phyloP scores from a whole-genome alignment of 768 basidiomycete species.

The Mycena belliarum region DNA sequence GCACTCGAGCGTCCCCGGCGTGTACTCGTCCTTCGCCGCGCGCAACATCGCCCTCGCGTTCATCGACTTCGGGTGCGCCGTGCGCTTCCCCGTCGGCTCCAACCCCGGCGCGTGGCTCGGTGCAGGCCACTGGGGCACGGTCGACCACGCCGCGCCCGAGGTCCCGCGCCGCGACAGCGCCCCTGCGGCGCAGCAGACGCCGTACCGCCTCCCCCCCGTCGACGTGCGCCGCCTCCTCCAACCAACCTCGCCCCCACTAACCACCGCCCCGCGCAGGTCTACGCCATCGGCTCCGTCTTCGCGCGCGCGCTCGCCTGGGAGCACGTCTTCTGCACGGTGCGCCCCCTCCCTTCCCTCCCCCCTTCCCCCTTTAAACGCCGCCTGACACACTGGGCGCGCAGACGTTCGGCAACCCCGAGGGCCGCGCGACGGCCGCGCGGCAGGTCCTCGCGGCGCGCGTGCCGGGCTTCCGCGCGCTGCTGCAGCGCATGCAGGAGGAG shows the following conservation, averaged over 20 bases:
- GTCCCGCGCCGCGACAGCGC: constrained; percentile 8
- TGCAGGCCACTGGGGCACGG: constrained; percentile 16
- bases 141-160: constrained; percentile 19
- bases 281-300: constrained; percentile 19
- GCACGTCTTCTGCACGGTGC: constrained; percentile 17
- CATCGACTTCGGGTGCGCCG: constrained; percentile 19
- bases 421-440: constrained; percentile 15
- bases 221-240: constrained; percentile 7
- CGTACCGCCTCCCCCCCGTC: constrained; percentile 16
- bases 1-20: constrained; percentile 11
- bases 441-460: constrained; percentile 9
- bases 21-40: constrained; percentile 14
- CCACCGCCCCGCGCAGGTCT: background rate
- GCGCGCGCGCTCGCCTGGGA: constrained; percentile 19
- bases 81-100: constrained; percentile 9
- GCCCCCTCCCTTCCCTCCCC: too few relatives aligned
- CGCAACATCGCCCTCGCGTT: constrained; percentile 14
- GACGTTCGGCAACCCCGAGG: constrained; percentile 20
- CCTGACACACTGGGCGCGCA: background rate
- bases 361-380: background rate
- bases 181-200: background rate
- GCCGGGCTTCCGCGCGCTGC: constrained; percentile 10
- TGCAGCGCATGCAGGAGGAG: constrained; percentile 13
- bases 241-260: background rate
- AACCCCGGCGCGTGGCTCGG: constrained; percentile 12